phyloP scores from a whole-genome alignment of 305 asterid species.

The Plantago lanceolata region DNA sequence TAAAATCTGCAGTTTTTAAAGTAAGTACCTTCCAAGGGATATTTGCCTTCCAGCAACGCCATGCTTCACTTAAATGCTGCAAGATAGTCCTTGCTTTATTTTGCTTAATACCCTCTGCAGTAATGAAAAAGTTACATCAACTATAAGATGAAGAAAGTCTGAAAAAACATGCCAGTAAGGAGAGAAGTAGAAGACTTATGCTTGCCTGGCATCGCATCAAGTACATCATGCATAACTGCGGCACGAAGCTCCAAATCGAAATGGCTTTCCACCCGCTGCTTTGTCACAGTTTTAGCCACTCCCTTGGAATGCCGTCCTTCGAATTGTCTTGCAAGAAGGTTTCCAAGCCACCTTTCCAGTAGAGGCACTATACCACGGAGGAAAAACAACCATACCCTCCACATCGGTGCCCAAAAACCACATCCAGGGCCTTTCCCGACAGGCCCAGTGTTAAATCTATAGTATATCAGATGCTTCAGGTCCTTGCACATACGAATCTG shows the following conservation, averaged over 20 bases:
- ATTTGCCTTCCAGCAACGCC: constrained; percentile 99
- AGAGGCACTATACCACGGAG: constrained; percentile 99
- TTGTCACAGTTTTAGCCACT: constrained; percentile 98
- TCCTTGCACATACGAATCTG: constrained; percentile 99
- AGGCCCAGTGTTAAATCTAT: constrained; percentile 97
- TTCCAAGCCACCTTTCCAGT: constrained; percentile 96
- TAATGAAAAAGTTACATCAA: constrained; percentile 6
- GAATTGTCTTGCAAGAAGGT: constrained; percentile 93
- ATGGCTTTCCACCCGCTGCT: constrained; percentile 99
- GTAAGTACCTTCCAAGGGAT: constrained; percentile 90
- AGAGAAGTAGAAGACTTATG: constrained; percentile 4
- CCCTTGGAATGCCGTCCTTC: constrained; percentile 99
- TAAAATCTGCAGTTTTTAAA: not conserved
- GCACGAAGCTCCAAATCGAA: constrained; percentile 99
- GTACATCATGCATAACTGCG: constrained; percentile 99
- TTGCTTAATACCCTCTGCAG: constrained; percentile 91
- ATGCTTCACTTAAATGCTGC: constrained; percentile 99
- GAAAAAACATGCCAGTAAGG: not conserved
- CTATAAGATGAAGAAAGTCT: not conserved
- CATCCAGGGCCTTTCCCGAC: constrained; percentile 99
- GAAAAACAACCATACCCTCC: constrained; percentile 99
- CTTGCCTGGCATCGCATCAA: constrained; percentile 97
- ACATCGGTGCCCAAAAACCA: constrained; percentile 99
- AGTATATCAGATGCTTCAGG: constrained; percentile 93
- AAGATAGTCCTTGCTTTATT: constrained; percentile 95